Percentiles rank a stretch among this genome's conserved stretches.
These are phyloP conservation scores for Aureobasidium sp. DNA, from an alignment of 2,329 filamentous ascomycete species.

Conservation along the genomic window DNA sequence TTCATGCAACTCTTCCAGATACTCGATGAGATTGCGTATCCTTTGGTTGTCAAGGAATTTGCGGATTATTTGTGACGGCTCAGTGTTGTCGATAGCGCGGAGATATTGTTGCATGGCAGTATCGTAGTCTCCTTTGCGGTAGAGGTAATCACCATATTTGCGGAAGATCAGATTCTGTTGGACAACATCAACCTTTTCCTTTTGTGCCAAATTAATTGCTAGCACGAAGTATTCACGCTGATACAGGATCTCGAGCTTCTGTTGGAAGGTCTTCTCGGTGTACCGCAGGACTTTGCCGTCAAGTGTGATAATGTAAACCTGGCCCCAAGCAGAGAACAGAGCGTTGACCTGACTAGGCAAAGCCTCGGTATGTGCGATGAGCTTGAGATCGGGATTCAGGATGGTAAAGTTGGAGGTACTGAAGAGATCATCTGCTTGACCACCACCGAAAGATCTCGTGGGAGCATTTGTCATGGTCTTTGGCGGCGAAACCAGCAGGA, in stretches of 20 bases:
- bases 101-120: constrained; percentile 99
- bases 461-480: constrained; percentile 51
- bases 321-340: constrained; percentile 81
- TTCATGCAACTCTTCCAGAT: constrained; percentile 91
- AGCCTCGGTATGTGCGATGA: constrained; percentile 82
- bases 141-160: constrained; percentile 87
- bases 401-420: constrained; percentile 82
- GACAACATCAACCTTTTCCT: constrained; percentile 66
- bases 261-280: constrained; percentile 80
- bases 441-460: constrained; percentile 65
- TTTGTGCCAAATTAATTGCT: constrained; percentile 87
- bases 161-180: constrained; percentile 90
- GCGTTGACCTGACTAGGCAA: constrained; percentile 71
- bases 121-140: constrained; percentile 92
- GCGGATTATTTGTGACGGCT: constrained; percentile 91
- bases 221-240: constrained; percentile 87
- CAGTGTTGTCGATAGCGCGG: constrained; percentile 89
- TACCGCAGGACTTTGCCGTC: constrained; percentile 90
- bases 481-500: constrained; percentile 75
- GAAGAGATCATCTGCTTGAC: constrained; percentile 68
- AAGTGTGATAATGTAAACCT: constrained; percentile 79
- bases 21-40: constrained; percentile 95
- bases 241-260: constrained; percentile 88
- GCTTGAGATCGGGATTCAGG: constrained; percentile 80
- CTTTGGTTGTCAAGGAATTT: constrained; percentile 97